phyloP scores from a whole-genome alignment of 208 protist genomes.

The Leishmania major region DNA sequence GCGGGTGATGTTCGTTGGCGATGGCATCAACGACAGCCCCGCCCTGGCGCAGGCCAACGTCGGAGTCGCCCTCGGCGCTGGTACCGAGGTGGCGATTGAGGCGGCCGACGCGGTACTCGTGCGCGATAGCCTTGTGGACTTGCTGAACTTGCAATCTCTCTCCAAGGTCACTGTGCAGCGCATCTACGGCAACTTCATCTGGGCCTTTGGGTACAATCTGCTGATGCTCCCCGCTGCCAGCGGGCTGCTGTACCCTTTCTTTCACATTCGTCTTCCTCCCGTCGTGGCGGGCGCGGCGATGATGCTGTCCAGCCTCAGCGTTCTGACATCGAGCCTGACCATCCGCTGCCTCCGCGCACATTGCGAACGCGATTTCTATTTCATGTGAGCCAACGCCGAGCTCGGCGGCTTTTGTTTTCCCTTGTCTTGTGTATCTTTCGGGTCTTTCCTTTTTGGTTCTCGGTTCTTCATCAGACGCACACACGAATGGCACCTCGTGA shows the following conservation, averaged over 20 bases:
- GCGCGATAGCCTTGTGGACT: conserved; percentile 71
- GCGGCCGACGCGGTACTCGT: conserved; percentile 85
- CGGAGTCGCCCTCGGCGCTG: conserved; percentile 86
- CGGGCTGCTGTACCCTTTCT: conserved; percentile 70
- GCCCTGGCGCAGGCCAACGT: conserved; percentile 87
- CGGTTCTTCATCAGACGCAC: not conserved
- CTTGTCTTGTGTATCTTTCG: not conserved
- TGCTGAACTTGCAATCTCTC: conserved; percentile 68
- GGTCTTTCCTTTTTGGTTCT: conserved; percentile 2
- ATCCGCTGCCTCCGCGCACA: conserved; percentile 70
- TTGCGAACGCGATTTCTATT: conserved; percentile 35
- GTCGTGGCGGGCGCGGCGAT: conserved; percentile 78
- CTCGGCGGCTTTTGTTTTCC: not conserved
- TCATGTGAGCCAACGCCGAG: not conserved
- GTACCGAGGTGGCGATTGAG: conserved; percentile 85
- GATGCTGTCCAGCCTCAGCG: conserved; percentile 80
- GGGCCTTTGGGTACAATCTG: conserved; percentile 90
- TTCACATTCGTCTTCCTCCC: conserved; percentile 70
- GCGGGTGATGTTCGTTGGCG: conserved; percentile 85
- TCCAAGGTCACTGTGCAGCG: conserved; percentile 66
- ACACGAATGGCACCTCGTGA: not conserved
- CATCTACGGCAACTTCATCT: conserved; percentile 91
- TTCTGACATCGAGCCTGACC: conserved; percentile 74
- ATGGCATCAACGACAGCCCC: conserved; percentile 92
- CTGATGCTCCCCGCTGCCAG: conserved; percentile 87